Conservation (phyloP, 2,329 filamentous ascomycete genomes). For the Alternaria brassicae region DNA sequence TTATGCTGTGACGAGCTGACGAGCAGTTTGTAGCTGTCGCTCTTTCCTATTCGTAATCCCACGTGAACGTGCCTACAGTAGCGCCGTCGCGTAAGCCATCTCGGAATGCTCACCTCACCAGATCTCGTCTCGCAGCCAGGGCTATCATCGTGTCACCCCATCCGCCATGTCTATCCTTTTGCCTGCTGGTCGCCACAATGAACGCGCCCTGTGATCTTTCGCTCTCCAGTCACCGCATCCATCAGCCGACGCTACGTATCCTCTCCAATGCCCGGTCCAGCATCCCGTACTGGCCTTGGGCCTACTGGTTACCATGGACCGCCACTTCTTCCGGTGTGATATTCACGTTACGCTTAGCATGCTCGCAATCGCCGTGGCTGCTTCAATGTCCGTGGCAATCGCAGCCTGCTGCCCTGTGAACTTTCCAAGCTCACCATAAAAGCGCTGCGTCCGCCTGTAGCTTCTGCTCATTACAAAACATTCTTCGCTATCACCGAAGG, state of each 20-base stretch:
- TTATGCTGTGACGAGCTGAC: not conserved
- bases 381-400: slow-evolving; percentile 12
- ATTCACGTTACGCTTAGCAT: slow-evolving; percentile 7
- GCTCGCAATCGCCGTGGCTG: slow-evolving; percentile 13
- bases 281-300: not conserved
- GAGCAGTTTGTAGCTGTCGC: not conserved
- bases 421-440: slow-evolving; percentile 10
- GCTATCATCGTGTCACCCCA: slow-evolving; percentile 21
- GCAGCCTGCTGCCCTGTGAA: slow-evolving; percentile 5
- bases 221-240: slow-evolving; percentile 6
- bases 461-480: not conserved
- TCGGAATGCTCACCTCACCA: slow-evolving; percentile 4
- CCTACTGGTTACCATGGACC: slow-evolving; percentile 8
- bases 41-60: slow-evolving; percentile 2
- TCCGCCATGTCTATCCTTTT: not conserved
- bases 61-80: slow-evolving; percentile 3
- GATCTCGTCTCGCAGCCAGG: slow-evolving; percentile 3
- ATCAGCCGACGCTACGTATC: slow-evolving; percentile 3
- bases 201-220: not conserved
- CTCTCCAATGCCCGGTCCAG: slow-evolving; percentile 3
- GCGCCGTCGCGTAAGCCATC: slow-evolving; percentile 10
- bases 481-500: not conserved
- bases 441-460: slow-evolving; percentile 1
- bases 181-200: slow-evolving; percentile 9
- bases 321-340: slow-evolving; percentile 15